Percentiles rank a stretch among this genome's conserved stretches.
Evolutionary conservation across 441 rosid genomes (phyloP).

Genomic region (Populus hybrid): DNA sequence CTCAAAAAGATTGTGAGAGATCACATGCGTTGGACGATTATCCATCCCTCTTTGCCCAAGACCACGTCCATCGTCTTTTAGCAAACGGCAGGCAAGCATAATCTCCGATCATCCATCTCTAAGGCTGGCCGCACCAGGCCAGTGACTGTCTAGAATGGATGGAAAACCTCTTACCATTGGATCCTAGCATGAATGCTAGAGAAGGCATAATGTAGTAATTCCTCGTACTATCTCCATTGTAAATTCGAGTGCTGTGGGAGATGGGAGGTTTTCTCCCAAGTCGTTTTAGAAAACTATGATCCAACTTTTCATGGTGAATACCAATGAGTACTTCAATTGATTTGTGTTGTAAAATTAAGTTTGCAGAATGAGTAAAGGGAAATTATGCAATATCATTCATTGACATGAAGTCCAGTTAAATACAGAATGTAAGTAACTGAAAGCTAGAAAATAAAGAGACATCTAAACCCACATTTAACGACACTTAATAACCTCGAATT

Average conservation of each 20-base stretch:
- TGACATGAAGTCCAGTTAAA: too few species aligned
- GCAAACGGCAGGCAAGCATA: conserved; percentile 88
- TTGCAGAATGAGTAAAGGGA: too few species aligned
- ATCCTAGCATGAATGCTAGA: conserved; percentile 85
- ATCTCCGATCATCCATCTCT: conserved; percentile 88
- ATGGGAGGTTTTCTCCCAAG: conserved; percentile 58
- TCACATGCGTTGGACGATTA: conserved; percentile 73
- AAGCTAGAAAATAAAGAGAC: too few species aligned
- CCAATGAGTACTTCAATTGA: too few species aligned
- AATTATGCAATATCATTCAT: too few species aligned
- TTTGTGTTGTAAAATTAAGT: too few species aligned
- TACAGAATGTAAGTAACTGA: too few species aligned
- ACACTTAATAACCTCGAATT: too few species aligned
- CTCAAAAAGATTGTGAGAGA: conserved; percentile 72
- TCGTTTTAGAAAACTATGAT: conserved; percentile 36
- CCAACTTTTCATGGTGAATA: too few species aligned
- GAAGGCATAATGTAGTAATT: conserved; percentile 98
- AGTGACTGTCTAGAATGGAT: conserved; percentile 84
- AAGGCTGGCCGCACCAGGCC: conserved; percentile 77
- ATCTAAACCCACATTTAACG: too few species aligned
- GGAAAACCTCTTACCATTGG: conserved; percentile 77
- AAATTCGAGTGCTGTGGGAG: conserved; percentile 77
- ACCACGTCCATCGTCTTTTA: conserved; percentile 92
- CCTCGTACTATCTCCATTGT: conserved; percentile 64
- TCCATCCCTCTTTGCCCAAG: conserved; percentile 96